Base-by-base conservation (phyloP, 371 early-diverging fungal genomes). In the Batkoa obscura region DNA sequence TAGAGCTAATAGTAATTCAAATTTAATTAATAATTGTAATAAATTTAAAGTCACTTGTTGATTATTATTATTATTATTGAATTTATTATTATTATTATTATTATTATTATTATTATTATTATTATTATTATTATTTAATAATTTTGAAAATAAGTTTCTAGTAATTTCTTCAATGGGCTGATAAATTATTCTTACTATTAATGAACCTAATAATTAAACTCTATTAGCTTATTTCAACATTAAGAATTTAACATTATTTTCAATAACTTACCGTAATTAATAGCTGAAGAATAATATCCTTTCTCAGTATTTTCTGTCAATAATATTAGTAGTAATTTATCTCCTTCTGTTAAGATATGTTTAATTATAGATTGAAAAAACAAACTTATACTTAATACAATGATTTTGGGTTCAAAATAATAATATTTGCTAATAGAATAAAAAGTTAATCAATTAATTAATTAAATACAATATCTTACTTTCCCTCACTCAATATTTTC, bases 281-380 rank as follows among this genome's bases (percentile, higher is more conserved):
- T 68, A 1, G 38, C 53, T 13, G 39, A 9, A 12, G 38, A 17
- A 41, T 32, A 53, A 5, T 39, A 15, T 6, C 53, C 53, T 41
- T 53, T 53, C 0, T 38, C n/a, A 8, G n/a, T 15, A 8, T 39
- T 39, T 8, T 30, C 38, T 53, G 36, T 34, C 39, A 23, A 38
- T 15, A 53, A 38, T 4, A 3, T 88, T 59, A 92, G 73, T 39
- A 90, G 62, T 72, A 94, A 80, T 65, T 87, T 90, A 66, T 96
- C 97, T 12, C 94, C 97, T 66, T 92, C 91, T 1, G 95, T 94
- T 50, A 96, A 63, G 1, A 94, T 56, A 60, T 92, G 89, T 63
- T 96, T 96, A 31, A 94, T 66, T 5, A 90, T 53, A 0, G 91
- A 86, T 64, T 95, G 95, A 2, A 76, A 76, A 0, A 84, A 81